These are phyloP conservation scores for Clonostachys byssicola DNA, from an alignment of 2,329 filamentous ascomycete genomes.

Conservation along the genomic window DNA sequence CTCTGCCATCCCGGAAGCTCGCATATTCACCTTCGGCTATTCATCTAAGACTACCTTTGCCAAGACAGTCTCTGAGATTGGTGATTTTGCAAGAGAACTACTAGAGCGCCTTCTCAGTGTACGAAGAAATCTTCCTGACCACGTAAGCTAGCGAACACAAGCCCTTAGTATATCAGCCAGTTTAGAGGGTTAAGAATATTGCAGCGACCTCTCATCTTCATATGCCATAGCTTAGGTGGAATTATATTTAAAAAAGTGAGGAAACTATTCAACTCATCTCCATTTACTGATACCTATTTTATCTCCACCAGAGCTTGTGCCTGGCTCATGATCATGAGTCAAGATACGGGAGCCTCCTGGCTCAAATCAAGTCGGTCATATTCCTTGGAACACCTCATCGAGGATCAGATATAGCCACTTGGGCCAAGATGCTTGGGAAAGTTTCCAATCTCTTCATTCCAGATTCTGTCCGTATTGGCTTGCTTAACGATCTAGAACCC, in stretches of 20 bases:
- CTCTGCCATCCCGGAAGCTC: neutral
- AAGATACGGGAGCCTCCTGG: too few species aligned
- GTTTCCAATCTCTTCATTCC: constrained; percentile 8
- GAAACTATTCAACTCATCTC: neutral
- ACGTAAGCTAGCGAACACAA: neutral
- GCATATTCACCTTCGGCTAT: constrained; percentile 2
- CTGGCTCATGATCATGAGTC: too few species aligned
- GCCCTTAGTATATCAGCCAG: neutral
- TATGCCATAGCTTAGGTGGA: constrained; percentile 19
- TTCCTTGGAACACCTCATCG: constrained; percentile 24
- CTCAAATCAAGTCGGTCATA: constrained; percentile 9
- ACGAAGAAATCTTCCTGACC: neutral
- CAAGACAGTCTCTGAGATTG: neutral
- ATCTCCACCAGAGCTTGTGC: constrained; percentile 1
- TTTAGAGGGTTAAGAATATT: neutral
- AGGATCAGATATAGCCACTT: constrained; percentile 15
- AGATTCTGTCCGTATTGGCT: constrained; percentile 11
- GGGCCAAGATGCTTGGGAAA: constrained; percentile 11
- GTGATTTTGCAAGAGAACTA: neutral
- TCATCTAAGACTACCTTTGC: neutral
- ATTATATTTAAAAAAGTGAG: constrained; percentile 19
- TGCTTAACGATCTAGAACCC: constrained; percentile 8
- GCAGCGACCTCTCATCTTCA: constrained; percentile 13
- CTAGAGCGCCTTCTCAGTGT: neutral
- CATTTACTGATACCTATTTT: constrained; percentile 5